Evolutionary conservation across 2,329 filamentous ascomycete species (phyloP).

Genomic region (Arthrinium puccinioides): DNA sequence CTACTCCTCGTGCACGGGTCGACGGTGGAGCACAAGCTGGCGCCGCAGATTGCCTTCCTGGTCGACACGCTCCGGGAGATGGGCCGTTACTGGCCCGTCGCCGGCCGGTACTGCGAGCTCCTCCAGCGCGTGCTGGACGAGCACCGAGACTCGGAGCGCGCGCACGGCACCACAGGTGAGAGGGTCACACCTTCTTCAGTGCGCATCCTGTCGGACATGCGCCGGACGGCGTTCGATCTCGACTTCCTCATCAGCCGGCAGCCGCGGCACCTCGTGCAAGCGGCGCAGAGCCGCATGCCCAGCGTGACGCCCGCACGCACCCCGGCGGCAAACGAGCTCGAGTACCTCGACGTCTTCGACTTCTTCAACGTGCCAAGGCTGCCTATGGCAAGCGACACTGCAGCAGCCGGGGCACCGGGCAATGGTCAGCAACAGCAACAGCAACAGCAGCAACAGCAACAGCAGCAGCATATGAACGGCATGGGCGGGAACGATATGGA

Average conservation of each 20-base stretch:
- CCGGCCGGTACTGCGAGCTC: constrained; percentile 71
- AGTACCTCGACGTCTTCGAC: constrained; percentile 88
- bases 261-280: constrained; percentile 39
- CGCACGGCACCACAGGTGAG: constrained; percentile 47
- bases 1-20: constrained; percentile 84
- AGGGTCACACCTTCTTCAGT: constrained; percentile 75
- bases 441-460: constrained; percentile 15
- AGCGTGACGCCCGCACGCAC: constrained; percentile 56
- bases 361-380: constrained; percentile 89
- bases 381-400: constrained; percentile 34
- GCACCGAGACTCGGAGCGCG: constrained; percentile 67
- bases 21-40: constrained; percentile 77
- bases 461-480: constrained; percentile 10
- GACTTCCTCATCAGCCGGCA: constrained; percentile 85
- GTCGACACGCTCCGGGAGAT: constrained; percentile 76
- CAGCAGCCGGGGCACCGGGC: constrained; percentile 13
- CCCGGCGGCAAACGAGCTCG: constrained; percentile 73
- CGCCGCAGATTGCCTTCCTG: constrained; percentile 72
- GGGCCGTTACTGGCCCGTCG: constrained; percentile 80
- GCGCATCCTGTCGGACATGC: constrained; percentile 85
- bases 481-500: constrained; percentile 16
- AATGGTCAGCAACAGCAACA: constrained; percentile 2
- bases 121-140: constrained; percentile 81
- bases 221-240: constrained; percentile 80
- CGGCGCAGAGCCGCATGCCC: constrained; percentile 36